Percentiles rank a stretch among this genome's conserved stretches.
phyloP scores from a whole-genome alignment of 2,329 filamentous ascomycete species.

The Pseudocercospora cruenta region DNA sequence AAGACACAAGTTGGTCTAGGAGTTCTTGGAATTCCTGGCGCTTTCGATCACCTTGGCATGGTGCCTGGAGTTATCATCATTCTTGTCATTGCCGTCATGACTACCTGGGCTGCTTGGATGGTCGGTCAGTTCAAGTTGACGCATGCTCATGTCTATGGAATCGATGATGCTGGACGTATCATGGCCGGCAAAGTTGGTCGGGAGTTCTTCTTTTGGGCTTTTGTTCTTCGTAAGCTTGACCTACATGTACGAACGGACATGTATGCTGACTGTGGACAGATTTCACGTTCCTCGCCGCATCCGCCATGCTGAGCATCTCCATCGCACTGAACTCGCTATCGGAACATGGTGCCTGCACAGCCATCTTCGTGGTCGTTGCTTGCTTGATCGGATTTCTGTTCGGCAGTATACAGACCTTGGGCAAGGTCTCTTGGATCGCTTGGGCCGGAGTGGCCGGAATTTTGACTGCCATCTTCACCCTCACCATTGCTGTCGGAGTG shows the following conservation, averaged over 20 bases:
- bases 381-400: conserved; percentile 45
- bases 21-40: conserved; percentile 54
- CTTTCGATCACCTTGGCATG: conserved; percentile 48
- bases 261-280: conserved; percentile 16
- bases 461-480: conserved; percentile 33
- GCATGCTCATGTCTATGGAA: conserved; percentile 61
- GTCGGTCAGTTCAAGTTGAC: conserved; percentile 57
- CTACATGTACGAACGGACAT: background rate
- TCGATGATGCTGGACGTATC: conserved; percentile 60
- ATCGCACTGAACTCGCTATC: conserved; percentile 34
- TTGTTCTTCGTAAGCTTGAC: conserved; percentile 4
- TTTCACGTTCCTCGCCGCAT: conserved; percentile 40
- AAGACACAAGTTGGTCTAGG: conserved; percentile 52
- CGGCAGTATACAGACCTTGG: conserved; percentile 42
- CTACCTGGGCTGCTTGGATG: conserved; percentile 55
- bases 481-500: conserved; percentile 40
- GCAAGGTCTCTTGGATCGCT: conserved; percentile 39
- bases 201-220: conserved; percentile 48
- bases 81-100: conserved; percentile 46
- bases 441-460: conserved; percentile 39
- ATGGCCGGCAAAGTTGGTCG: conserved; percentile 58
- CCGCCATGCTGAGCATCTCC: conserved; percentile 38
- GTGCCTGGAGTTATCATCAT: conserved; percentile 53
- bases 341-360: conserved; percentile 41
- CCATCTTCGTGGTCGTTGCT: conserved; percentile 45